Percentiles rank a stretch among this genome's conserved stretches.
These are phyloP conservation scores for Pyrenophora tritici-repentis DNA, from an alignment of 2,329 filamentous ascomycete genomes.

Conservation along the genomic window DNA sequence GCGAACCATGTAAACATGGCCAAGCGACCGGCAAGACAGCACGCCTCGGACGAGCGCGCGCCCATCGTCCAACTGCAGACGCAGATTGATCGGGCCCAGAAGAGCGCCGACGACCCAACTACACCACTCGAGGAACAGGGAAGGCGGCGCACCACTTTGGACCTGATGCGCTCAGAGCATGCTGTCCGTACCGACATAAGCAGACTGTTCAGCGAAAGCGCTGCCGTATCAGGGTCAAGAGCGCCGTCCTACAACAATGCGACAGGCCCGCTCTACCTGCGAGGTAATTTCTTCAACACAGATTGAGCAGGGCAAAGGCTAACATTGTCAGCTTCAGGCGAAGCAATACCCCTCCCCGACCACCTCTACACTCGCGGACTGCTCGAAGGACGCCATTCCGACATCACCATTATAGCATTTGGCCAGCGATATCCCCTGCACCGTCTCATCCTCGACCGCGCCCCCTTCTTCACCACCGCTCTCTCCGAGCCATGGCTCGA, in stretches of 20 bases:
- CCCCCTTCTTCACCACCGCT: conserved; percentile 61
- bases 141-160: conserved; percentile 29
- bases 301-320: conserved; percentile 7
- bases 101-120: conserved; percentile 56
- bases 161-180: conserved; percentile 43
- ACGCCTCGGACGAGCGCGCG: conserved; percentile 32
- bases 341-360: conserved; percentile 52
- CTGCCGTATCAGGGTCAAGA: conserved; percentile 47
- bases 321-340: conserved; percentile 37
- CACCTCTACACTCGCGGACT: conserved; percentile 60
- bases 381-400: conserved; percentile 58
- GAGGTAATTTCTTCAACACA: conserved; percentile 24
- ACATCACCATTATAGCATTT: conserved; percentile 60
- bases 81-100: conserved; percentile 52
- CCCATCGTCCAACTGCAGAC: conserved; percentile 39
- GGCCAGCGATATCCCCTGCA: conserved; percentile 58
- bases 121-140: conserved; percentile 44
- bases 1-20: conserved; percentile 29
- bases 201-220: conserved; percentile 51
- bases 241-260: conserved; percentile 50
- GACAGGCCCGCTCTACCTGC: conserved; percentile 41
- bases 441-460: conserved; percentile 60
- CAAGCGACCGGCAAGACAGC: conserved; percentile 37
- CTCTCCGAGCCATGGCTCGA: conserved; percentile 62
- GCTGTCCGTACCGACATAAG: conserved; percentile 52